Percentiles rank a stretch among this genome's conserved stretches.
phyloP scores from a whole-genome alignment of 257 asterid species.

The Leonotis leonurus region DNA sequence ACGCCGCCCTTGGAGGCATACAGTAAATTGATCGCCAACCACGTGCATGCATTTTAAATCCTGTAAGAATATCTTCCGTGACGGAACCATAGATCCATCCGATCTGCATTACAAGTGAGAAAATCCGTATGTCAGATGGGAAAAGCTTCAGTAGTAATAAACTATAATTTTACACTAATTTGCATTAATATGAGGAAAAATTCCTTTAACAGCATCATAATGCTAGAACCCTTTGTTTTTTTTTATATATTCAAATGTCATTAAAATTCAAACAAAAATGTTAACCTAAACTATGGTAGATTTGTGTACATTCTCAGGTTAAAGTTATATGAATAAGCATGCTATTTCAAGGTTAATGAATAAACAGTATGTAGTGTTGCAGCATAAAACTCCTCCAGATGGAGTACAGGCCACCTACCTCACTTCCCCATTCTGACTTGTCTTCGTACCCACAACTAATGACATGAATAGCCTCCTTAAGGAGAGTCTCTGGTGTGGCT shows the following conservation, averaged over 20 bases:
- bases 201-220: neutral
- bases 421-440: slow-evolving; percentile 96
- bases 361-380: slow-evolving; percentile 7
- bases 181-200: neutral
- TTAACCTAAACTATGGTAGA: neutral
- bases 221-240: neutral
- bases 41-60: slow-evolving; percentile 99
- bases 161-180: neutral
- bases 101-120: slow-evolving; percentile 39
- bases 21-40: slow-evolving; percentile 99
- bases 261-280: neutral
- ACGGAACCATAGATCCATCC: slow-evolving; percentile 99
- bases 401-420: slow-evolving; percentile 38
- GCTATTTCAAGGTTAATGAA: neutral
- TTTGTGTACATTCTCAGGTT: no score
- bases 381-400: slow-evolving; percentile 2
- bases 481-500: slow-evolving; percentile 86
- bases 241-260: neutral
- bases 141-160: neutral
- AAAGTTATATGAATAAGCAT: neutral
- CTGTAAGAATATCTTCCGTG: slow-evolving; percentile 97
- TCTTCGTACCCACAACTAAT: slow-evolving; percentile 99
- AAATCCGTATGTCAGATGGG: no score
- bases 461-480: slow-evolving; percentile 97
- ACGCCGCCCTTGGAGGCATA: slow-evolving; percentile 88